A percentile compares a stretch with the other conserved stretches of the same genome.
phyloP scores from a whole-genome alignment of 2,329 filamentous ascomycete genomes.

The Tolypocladium ovalisporum region DNA sequence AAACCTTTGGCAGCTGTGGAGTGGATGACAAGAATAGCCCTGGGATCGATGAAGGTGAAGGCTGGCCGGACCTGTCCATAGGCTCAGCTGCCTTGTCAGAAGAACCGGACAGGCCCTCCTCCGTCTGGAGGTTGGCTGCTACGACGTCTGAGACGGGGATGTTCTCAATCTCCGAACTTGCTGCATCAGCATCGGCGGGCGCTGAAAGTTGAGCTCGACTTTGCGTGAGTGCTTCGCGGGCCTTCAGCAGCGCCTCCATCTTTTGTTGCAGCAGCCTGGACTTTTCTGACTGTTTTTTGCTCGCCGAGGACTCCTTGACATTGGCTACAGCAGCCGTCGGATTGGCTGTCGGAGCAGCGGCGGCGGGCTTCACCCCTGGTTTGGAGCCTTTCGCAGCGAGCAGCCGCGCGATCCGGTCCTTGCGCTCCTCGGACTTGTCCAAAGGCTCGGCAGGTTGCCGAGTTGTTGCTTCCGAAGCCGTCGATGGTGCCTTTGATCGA shows the following conservation, averaged over 20 bases:
- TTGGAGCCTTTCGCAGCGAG: constrained; percentile 63
- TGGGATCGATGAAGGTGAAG: constrained; percentile 18
- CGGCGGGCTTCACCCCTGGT: constrained; percentile 8
- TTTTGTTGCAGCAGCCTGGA: constrained; percentile 65
- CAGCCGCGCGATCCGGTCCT: constrained; percentile 66
- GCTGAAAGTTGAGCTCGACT: constrained; percentile 7
- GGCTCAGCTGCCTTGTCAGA: not conserved
- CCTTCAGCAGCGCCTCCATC: constrained; percentile 61
- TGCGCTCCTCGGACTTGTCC: constrained; percentile 50
- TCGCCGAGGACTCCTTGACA: constrained; percentile 13
- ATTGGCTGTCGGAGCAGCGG: constrained; percentile 3
- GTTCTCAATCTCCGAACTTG: constrained; percentile 2
- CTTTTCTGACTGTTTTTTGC: constrained; percentile 47
- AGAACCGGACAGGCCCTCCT: not conserved
- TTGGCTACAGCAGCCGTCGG: not conserved
- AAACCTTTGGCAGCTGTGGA: constrained; percentile 10
- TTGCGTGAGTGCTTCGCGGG: constrained; percentile 32
- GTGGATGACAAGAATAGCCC: constrained; percentile 24
- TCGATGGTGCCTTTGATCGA: not conserved
- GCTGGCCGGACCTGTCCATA: not conserved
- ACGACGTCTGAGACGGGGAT: not conserved
- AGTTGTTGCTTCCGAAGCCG: not conserved
- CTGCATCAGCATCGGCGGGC: not conserved
- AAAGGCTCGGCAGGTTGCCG: not conserved
- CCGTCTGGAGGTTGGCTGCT: not conserved